Evolutionary conservation across 768 basidiomycete species (phyloP).

Genomic region (Collybia sordida): DNA sequence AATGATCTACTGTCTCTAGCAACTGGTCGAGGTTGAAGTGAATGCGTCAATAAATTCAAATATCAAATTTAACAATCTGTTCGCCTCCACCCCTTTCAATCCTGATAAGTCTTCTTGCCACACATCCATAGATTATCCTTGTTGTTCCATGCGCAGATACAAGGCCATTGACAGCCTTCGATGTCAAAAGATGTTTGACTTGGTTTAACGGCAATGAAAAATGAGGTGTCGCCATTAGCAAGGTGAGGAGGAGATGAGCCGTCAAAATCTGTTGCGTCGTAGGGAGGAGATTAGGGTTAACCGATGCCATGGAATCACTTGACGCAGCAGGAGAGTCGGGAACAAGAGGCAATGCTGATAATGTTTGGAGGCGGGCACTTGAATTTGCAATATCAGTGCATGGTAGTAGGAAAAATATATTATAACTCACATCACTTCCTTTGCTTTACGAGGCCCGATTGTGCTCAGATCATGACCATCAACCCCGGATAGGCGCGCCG

Average conservation of each 20-base stretch:
- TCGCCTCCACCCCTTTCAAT: constrained; percentile 76
- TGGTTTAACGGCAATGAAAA: constrained; percentile 61
- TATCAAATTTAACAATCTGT: constrained; percentile 73
- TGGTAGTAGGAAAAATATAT: constrained; percentile 1
- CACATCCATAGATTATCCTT: constrained; percentile 70
- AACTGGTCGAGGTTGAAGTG: no score
- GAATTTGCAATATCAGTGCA: constrained; percentile 6
- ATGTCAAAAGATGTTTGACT: constrained; percentile 56
- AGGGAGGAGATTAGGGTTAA: constrained; percentile 31
- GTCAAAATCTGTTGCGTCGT: constrained; percentile 72
- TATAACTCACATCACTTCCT: constrained; percentile 56
- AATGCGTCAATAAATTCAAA: constrained; percentile 23
- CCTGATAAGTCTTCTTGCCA: constrained; percentile 77
- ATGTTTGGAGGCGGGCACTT: constrained; percentile 57
- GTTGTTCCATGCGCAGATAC: constrained; percentile 46
- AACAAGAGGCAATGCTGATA: constrained; percentile 50
- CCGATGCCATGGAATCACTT: constrained; percentile 43
- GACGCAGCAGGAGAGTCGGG: constrained; percentile 59
- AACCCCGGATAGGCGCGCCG: constrained; percentile 39
- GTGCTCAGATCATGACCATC: constrained; percentile 23
- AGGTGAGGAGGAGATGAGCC: constrained; percentile 60
- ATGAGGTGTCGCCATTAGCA: constrained; percentile 53
- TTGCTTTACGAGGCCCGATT: constrained; percentile 50
- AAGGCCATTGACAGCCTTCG: constrained; percentile 38
- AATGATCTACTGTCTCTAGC: no score